Evolutionary conservation across 176 grass and related monocot species (phyloP).

Genomic region (Leersia perrieri): DNA sequence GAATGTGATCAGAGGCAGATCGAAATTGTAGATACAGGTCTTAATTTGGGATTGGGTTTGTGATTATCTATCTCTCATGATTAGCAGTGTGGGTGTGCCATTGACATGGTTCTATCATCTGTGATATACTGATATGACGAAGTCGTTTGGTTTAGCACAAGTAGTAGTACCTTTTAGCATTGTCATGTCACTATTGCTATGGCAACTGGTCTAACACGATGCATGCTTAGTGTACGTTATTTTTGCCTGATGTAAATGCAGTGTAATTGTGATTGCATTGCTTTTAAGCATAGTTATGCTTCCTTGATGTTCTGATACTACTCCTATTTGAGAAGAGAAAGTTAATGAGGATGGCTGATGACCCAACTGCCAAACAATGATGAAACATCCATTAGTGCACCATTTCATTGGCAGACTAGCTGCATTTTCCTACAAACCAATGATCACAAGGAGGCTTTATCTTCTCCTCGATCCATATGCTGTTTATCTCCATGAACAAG

Average conservation of each 20-base stretch:
- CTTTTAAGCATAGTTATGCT: too few relatives aligned
- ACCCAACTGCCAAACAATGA: constrained; percentile 13
- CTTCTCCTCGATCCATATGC: background rate
- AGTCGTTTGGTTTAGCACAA: background rate
- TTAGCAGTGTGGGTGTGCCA: background rate
- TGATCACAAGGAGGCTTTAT: background rate
- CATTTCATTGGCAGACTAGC: constrained; percentile 8
- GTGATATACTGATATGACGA: constrained; percentile 1
- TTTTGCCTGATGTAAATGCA: background rate
- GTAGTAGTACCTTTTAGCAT: background rate
- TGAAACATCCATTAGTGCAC: background rate
- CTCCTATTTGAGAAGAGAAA: background rate
- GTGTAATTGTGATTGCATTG: background rate
- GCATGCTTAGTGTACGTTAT: background rate
- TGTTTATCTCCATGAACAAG: constrained; percentile 3
- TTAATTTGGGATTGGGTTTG: background rate
- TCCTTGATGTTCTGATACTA: background rate
- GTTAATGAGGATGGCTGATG: constrained; percentile 2
- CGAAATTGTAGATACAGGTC: constrained; percentile 37
- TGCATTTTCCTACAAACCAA: constrained; percentile 30
- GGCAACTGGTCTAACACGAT: background rate
- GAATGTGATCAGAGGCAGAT: constrained; percentile 19
- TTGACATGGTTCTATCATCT: background rate
- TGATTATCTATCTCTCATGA: background rate
- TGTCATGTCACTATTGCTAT: background rate